Conservation (phyloP, 73 alveolate species). For the Uronychia binucleata region DNA sequence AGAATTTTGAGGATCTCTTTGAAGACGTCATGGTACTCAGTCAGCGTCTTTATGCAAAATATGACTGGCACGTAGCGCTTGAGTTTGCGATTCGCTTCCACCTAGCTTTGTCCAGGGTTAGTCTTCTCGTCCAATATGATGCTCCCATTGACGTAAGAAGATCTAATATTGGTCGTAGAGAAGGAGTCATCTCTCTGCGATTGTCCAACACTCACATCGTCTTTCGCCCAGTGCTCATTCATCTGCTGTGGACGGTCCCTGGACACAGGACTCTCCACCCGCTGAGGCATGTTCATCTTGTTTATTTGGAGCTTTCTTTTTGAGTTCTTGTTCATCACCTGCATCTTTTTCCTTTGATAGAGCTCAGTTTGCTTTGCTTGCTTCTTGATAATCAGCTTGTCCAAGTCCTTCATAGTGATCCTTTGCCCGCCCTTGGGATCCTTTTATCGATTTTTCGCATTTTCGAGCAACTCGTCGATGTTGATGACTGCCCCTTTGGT, state of each 20-base stretch:
- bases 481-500: background rate
- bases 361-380: background rate
- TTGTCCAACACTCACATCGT: background rate
- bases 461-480: background rate
- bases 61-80: slow-evolving; percentile 56
- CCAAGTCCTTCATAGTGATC: background rate
- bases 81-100: background rate
- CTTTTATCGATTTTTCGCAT: background rate
- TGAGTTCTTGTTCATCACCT: background rate
- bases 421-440: background rate
- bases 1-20: slow-evolving; percentile 18
- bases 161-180: too few species aligned
- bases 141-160: too few species aligned
- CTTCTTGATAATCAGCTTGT: background rate
- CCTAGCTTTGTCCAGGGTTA: too few species aligned
- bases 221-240: background rate
- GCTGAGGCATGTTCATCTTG: background rate
- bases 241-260: background rate
- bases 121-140: too few species aligned
- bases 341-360: background rate
- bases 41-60: slow-evolving; percentile 38
- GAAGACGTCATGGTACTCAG: slow-evolving; percentile 55
- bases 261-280: background rate
- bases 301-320: background rate
- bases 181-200: too few species aligned